Conservation (phyloP, 116 monocot genomes). For the Iris pallida region DNA sequence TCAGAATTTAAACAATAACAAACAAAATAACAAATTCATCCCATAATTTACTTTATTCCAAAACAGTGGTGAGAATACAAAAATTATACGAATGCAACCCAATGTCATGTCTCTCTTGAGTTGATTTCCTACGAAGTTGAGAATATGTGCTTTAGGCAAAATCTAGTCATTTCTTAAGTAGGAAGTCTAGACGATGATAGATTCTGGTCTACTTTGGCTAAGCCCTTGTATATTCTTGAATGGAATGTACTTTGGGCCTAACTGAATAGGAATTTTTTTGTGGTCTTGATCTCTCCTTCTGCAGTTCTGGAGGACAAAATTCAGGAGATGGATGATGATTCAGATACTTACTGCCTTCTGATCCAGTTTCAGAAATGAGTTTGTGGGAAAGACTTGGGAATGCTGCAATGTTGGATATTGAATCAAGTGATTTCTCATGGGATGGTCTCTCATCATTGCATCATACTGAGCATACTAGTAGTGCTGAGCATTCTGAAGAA, state of each 20-base stretch:
- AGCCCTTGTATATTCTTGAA: too few relatives aligned
- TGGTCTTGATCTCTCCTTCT: constrained; percentile 1
- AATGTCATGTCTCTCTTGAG: too few relatives aligned
- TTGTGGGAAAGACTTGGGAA: constrained; percentile 83
- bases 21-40: too few relatives aligned
- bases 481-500: constrained; percentile 70
- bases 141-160: too few relatives aligned
- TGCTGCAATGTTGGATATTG: constrained; percentile 69
- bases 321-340: constrained; percentile 16
- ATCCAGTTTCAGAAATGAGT: constrained; percentile 42
- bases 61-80: too few relatives aligned
- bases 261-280: background rate
- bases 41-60: too few relatives aligned
- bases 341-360: constrained; percentile 9
- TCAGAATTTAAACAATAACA: too few relatives aligned
- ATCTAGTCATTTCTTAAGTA: too few relatives aligned
- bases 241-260: background rate
- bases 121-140: too few relatives aligned
- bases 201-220: too few relatives aligned
- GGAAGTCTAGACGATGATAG: too few relatives aligned
- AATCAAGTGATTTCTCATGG: constrained; percentile 72
- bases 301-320: constrained; percentile 37
- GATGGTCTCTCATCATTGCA: constrained; percentile 59
- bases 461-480: constrained; percentile 80
- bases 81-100: too few relatives aligned